Evolutionary conservation across 2,329 filamentous ascomycete species (phyloP), one percentile per base, ranked within the genome.

Genomic region (Colletotrichum lupini): DNA sequence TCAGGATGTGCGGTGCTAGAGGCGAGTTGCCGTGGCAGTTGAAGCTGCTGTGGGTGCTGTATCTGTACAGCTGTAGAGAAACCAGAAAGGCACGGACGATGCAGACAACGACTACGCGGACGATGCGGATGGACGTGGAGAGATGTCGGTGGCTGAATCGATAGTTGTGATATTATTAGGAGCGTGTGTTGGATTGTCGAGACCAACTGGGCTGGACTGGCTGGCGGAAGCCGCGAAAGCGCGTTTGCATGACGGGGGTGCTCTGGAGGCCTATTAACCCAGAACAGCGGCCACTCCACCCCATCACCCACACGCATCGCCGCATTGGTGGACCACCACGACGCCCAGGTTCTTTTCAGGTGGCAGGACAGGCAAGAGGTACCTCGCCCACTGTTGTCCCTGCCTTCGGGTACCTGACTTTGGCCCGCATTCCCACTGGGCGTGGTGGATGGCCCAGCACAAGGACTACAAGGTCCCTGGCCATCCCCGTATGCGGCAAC

Each of bases 161-260:
- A 67, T 67, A 67, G 63, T 71, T n/a, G 62, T 64, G 46, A 46
- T 71, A 67, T 71, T 67, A 52, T 56, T 67, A 67, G 55, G 56
- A 42, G 46, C 30, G 7, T 53, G 67, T 66, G 53, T 59, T 3
- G 37, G 53, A 19, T 55, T 72, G 28, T 35, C 57, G 46, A 46
- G 59, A 53, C 65, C 35, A 59, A 42, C 65, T 35, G 35, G 69
- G 69, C 53, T 32, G 37, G 58, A 57, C 46, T 63, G 66, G 66
- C 55, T 66, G 56, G 46, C 63, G 55, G 42, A 70, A 52, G 68
- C 67, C 42, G 46, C 63, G 62, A 55, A 70, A 52, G 68, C 67
- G 68, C 68, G 57, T 52, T 67, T 26, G 68, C 56, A 60, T 71
- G 56, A 67, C 63, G 32, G 62, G 68, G 62, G 56, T 35, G 56